Conservation (phyloP, 805 yeast genomes). For the Wickerhamiella occidentalis region DNA sequence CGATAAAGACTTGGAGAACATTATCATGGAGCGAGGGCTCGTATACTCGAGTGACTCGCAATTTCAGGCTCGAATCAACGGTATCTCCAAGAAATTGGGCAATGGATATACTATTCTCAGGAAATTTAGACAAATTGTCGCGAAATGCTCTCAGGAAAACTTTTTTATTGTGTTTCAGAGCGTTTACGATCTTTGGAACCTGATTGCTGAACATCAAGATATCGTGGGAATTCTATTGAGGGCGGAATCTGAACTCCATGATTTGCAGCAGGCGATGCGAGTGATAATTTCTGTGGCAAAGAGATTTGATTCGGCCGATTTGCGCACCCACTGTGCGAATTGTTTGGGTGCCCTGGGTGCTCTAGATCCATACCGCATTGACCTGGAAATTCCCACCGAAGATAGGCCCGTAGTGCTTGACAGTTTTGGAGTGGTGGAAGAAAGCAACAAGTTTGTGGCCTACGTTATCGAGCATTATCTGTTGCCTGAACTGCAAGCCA, state of each 20-base stretch:
- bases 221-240: slow-evolving; percentile 12
- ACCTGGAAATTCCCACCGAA: slow-evolving; percentile 18
- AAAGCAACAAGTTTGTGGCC: slow-evolving; percentile 51
- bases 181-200: slow-evolving; percentile 47
- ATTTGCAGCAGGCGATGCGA: slow-evolving; percentile 18
- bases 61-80: neutral
- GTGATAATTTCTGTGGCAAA: slow-evolving; percentile 23
- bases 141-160: slow-evolving; percentile 50
- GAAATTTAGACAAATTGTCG: slow-evolving; percentile 31
- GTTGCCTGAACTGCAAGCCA: slow-evolving; percentile 81
- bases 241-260: slow-evolving; percentile 10
- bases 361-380: slow-evolving; percentile 50
- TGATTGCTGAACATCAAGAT: slow-evolving; percentile 28
- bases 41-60: neutral
- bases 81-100: neutral
- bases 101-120: neutral
- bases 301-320: slow-evolving; percentile 20
- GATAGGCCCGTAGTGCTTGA: slow-evolving; percentile 39
- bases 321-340: slow-evolving; percentile 41
- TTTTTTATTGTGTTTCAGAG: slow-evolving; percentile 63
- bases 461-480: slow-evolving; percentile 54
- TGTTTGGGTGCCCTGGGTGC: slow-evolving; percentile 71
- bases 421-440: slow-evolving; percentile 51
- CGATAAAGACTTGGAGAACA: neutral
- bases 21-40: neutral